Percentiles rank a stretch among this genome's conserved stretches.
Conservation (phyloP, 768 basidiomycete genomes). For the Mycena sanguinolenta region DNA sequence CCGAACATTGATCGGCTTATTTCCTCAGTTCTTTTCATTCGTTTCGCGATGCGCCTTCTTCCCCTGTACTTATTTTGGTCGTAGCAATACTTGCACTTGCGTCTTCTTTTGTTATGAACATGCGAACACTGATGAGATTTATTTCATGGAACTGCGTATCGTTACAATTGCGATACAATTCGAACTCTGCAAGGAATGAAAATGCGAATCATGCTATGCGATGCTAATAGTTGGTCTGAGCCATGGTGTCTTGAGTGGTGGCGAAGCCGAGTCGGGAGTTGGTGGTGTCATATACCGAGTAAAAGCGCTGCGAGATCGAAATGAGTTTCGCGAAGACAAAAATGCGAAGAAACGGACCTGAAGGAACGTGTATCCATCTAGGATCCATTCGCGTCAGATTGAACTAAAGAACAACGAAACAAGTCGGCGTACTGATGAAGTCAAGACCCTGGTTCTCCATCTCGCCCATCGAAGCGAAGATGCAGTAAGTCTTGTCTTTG, state of each 20-base stretch:
- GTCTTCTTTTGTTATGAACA: no score
- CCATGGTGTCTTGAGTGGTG: constrained; percentile 42
- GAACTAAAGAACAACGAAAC: constrained; percentile 1
- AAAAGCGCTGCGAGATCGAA: constrained; percentile 59
- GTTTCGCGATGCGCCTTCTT: no score
- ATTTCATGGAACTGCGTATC: constrained; percentile 7
- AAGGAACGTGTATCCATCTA: constrained; percentile 70
- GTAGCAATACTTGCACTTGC: no score
- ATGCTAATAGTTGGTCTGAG: constrained; percentile 28
- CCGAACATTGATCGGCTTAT: no score
- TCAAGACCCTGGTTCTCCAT: constrained; percentile 66
- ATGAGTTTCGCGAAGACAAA: not conserved
- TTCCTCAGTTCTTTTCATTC: no score
- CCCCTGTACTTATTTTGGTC: no score
- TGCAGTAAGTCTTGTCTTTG: constrained; percentile 62
- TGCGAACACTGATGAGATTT: not conserved
- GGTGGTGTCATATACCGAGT: constrained; percentile 64
- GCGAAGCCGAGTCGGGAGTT: constrained; percentile 56
- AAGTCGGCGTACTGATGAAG: constrained; percentile 67
- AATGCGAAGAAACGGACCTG: constrained; percentile 30
- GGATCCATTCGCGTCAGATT: not conserved
- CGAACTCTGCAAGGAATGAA: not conserved
- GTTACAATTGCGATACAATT: constrained; percentile 21
- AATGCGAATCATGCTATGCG: constrained; percentile 16
- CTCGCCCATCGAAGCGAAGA: constrained; percentile 64